Evolutionary conservation across 2,329 filamentous ascomycete species (phyloP).

Genomic region (Sarocladium strictum): DNA sequence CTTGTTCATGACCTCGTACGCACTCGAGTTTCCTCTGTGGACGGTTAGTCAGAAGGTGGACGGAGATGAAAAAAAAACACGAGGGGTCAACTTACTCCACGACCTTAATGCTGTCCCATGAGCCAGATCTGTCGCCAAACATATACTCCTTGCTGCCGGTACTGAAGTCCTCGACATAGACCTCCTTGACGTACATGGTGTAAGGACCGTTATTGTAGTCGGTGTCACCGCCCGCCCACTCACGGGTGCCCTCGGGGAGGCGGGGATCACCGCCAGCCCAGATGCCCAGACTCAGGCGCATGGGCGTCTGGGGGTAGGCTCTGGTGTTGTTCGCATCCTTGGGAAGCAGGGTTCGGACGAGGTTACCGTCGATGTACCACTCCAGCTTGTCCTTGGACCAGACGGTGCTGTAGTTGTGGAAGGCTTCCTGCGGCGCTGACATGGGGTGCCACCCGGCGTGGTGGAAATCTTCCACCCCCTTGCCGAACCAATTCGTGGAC

Average conservation of each 20-base stretch:
- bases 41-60: slow-evolving; percentile 15
- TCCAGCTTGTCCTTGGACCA: slow-evolving; percentile 64
- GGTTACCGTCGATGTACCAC: slow-evolving; percentile 64
- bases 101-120: slow-evolving; percentile 58
- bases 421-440: slow-evolving; percentile 46
- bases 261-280: slow-evolving; percentile 57
- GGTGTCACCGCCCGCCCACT: slow-evolving; percentile 66
- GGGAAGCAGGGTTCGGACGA: slow-evolving; percentile 58
- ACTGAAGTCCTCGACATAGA: slow-evolving; percentile 50
- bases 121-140: slow-evolving; percentile 56
- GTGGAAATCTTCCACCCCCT: slow-evolving; percentile 59
- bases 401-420: slow-evolving; percentile 70
- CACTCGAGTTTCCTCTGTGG: slow-evolving; percentile 51
- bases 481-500: slow-evolving; percentile 74
- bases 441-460: slow-evolving; percentile 56
- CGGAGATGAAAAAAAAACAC: background rate
- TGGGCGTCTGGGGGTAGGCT: slow-evolving; percentile 71
- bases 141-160: slow-evolving; percentile 56
- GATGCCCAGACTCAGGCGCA: slow-evolving; percentile 62
- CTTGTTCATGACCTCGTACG: slow-evolving; percentile 35
- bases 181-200: slow-evolving; percentile 66
- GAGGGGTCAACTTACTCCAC: slow-evolving; percentile 41
- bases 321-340: slow-evolving; percentile 52
- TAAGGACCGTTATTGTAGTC: slow-evolving; percentile 62
- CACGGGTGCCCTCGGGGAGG: slow-evolving; percentile 50